Conservation (phyloP, 163 green algal species). For the Volvox carteri region DNA sequence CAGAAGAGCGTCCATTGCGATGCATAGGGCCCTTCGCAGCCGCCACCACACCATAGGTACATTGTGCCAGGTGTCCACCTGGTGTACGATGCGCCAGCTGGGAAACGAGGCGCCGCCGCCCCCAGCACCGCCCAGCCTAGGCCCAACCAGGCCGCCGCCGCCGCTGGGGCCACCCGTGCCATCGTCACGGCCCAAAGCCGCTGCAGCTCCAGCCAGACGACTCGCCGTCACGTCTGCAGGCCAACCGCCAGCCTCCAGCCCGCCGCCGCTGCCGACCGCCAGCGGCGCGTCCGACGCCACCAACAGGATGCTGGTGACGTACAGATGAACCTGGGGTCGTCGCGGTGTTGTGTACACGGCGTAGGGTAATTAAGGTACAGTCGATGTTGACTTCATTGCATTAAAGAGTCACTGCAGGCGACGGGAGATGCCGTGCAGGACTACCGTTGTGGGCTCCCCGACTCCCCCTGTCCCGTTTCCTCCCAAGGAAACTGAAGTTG, state of each 20-base stretch:
- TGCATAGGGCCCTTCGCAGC: constrained; percentile 5
- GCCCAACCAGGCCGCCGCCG: neutral
- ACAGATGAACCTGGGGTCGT: constrained; percentile 29
- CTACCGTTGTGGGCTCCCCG: too few relatives aligned
- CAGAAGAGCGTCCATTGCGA: constrained; percentile 13
- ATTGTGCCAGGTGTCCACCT: constrained; percentile 49
- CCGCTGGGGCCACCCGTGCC: neutral
- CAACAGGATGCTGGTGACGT: constrained; percentile 43
- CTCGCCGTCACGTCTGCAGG: neutral
- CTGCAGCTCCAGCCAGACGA: constrained; percentile 34
- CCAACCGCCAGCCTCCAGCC: neutral
- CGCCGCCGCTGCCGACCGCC: neutral
- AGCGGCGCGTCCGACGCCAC: constrained; percentile 41
- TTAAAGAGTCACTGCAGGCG: too few relatives aligned
- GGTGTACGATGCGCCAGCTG: constrained; percentile 43
- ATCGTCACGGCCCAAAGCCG: neutral
- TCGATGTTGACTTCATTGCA: too few relatives aligned
- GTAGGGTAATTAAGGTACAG: too few relatives aligned
- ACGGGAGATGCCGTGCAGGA: too few relatives aligned
- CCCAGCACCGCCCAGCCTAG: neutral
- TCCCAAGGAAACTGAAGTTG: too few relatives aligned
- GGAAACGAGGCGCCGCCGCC: neutral
- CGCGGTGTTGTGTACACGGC: neutral
- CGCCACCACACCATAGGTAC: constrained; percentile 52
- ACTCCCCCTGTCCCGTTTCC: too few relatives aligned